Base-by-base conservation (phyloP, 495 filamentous ascomycete species). In the Aspergillus cavernicola region DNA sequence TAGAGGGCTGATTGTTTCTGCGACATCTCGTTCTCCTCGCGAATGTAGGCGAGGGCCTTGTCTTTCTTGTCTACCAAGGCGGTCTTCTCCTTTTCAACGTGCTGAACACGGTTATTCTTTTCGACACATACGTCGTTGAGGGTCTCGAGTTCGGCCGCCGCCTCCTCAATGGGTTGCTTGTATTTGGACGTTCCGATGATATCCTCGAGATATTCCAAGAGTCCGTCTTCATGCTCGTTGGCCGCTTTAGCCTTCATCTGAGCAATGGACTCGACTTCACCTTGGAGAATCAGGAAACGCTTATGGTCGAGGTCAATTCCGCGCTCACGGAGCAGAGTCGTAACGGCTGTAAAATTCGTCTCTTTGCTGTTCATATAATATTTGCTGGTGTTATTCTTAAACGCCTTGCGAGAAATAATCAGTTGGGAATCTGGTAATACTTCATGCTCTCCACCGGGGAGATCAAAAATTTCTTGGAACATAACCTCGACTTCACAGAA, bases 131-230 rank as follows among this genome's bases (percentile, higher is more conserved):
- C 83, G 57, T 97, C 93, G 61, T 98, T 97, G 36, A 97, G 78
- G 4, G 84, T 84, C 63, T 98, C 93, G 3, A 92, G 87, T 66
- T 97, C 87, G 6, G 86, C 69, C 0, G 90, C 92, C 3, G 89
- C 82, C 72, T 97, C 95, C 61, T 97, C 92, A 60, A 98, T 98
- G 0, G 93, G 91, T 4, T 86, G 81, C 70, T 98, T 98, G 72
- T 97, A 98, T 63, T 95, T 95, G 12, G 91, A 96, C 0, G 93
- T 98, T 47, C 93, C 93, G 55, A 98, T 97, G 59, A 98, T 97
- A 66, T 98, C 93, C 64, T 98, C 93, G 1, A 98, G 83, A 59
- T 98, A 98, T 66, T 98, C 93, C 20, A 98, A 76, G 22, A 98
- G 80, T 15, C 93, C 93, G 63, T 98, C 93, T 59, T 98, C 93